phyloP scores from a whole-genome alignment of 306 rosid species.

The Quillaja saponaria region DNA sequence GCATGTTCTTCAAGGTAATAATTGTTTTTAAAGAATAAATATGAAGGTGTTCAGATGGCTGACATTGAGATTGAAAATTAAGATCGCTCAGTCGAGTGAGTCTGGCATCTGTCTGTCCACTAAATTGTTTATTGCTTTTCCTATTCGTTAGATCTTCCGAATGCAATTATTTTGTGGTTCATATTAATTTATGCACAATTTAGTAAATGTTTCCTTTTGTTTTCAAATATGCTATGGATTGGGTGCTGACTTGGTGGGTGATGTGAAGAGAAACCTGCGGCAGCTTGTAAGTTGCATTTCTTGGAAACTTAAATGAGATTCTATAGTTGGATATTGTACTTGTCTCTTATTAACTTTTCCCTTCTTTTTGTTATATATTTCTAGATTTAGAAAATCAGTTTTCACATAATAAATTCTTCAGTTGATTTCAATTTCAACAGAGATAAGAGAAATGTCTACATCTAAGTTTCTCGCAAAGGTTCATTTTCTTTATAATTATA shows the following conservation, averaged over 20 bases:
- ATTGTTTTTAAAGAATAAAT: constrained; percentile 3
- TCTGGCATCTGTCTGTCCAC: constrained; percentile 2
- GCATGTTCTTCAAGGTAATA: constrained; percentile 90
- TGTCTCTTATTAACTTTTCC: constrained; percentile 3
- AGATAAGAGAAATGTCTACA: constrained; percentile 1
- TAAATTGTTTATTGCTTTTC: not conserved
- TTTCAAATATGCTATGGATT: constrained; percentile 29
- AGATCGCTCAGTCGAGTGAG: not conserved
- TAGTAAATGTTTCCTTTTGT: constrained; percentile 40
- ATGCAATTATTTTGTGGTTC: not conserved
- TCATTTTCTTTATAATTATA: constrained; percentile 8
- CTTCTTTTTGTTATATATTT: not conserved
- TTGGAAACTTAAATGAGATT: constrained; percentile 9
- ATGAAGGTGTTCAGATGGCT: not conserved
- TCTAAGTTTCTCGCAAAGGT: too few species aligned
- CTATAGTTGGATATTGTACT: constrained; percentile 2
- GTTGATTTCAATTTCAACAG: constrained; percentile 19
- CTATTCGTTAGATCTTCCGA: constrained; percentile 3
- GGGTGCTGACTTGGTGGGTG: constrained; percentile 52
- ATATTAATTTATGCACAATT: constrained; percentile 9
- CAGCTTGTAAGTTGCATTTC: constrained; percentile 63
- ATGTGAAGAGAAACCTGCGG: constrained; percentile 92
- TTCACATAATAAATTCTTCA: too few species aligned
- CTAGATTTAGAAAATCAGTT: not conserved
- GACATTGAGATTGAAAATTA: too few species aligned